Evolutionary conservation across 768 basidiomycete species (phyloP).

Genomic region (Lentinus brumalis): DNA sequence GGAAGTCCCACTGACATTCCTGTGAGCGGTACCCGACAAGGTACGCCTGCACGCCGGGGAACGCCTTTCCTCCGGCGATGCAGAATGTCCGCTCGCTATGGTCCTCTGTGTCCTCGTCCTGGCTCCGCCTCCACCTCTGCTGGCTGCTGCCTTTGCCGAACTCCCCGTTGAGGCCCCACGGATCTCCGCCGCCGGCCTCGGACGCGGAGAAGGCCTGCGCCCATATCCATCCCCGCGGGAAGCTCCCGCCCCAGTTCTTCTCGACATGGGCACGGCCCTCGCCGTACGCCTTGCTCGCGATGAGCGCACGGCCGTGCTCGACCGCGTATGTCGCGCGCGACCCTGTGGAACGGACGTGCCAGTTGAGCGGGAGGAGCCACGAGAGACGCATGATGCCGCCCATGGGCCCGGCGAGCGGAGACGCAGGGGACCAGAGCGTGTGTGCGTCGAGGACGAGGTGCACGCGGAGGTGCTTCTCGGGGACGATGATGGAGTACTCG

Average conservation of each 20-base stretch:
- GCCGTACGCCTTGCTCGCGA: constrained; percentile 2
- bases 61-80: constrained; percentile 26
- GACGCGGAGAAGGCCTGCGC: constrained; percentile 19
- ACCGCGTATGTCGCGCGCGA: constrained; percentile 20
- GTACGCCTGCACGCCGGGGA: constrained; percentile 27
- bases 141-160: not conserved
- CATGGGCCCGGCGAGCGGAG: constrained; percentile 24
- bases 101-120: not conserved
- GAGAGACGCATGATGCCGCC: constrained; percentile 23
- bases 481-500: constrained; percentile 18
- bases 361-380: constrained; percentile 26
- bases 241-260: constrained; percentile 32
- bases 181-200: not conserved
- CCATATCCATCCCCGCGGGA: constrained; percentile 31
- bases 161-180: too few species aligned
- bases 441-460: constrained; percentile 15
- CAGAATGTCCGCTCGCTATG: constrained; percentile 14
- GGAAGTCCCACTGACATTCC: constrained; percentile 26
- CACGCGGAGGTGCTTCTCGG: constrained; percentile 16
- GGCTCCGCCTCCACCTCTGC: not conserved
- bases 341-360: constrained; percentile 28
- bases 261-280: constrained; percentile 25
- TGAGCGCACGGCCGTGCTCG: constrained; percentile 3
- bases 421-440: constrained; percentile 20
- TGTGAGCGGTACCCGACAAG: constrained; percentile 30